Evolutionary conservation across 2,329 filamentous ascomycete species (phyloP).

Genomic region (Hypoxylon sp.): DNA sequence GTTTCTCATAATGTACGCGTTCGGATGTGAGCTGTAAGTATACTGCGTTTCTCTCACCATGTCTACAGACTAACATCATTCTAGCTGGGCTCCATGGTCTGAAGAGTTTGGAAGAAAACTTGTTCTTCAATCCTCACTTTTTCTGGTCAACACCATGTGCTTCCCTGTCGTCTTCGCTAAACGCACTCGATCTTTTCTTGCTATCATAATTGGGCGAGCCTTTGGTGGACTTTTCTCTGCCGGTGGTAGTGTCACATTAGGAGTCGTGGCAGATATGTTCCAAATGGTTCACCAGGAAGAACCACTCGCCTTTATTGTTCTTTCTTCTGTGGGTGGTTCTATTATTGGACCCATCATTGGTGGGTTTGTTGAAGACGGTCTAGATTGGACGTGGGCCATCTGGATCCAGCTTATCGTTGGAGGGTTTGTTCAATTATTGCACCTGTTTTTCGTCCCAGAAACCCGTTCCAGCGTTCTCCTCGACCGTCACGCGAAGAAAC

Average conservation of each 20-base stretch:
- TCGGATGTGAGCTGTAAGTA: conserved; percentile 70
- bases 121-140: conserved; percentile 65
- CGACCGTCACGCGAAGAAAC: conserved; percentile 69
- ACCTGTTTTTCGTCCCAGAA: conserved; percentile 70
- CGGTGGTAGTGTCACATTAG: conserved; percentile 75
- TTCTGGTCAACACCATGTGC: conserved; percentile 70
- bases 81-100: conserved; percentile 69
- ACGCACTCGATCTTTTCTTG: conserved; percentile 57
- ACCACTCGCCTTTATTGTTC: conserved; percentile 72
- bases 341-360: conserved; percentile 69
- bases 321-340: conserved; percentile 69
- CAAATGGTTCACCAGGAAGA: conserved; percentile 70
- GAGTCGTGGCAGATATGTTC: conserved; percentile 76
- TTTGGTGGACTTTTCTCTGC: conserved; percentile 71
- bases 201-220: conserved; percentile 61
- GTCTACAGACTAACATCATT: conserved; percentile 52
- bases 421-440: conserved; percentile 66
- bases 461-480: conserved; percentile 71
- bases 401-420: conserved; percentile 74
- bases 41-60: background rate
- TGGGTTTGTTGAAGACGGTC: conserved; percentile 64
- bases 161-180: conserved; percentile 61
- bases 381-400: conserved; percentile 72
- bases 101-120: conserved; percentile 69
- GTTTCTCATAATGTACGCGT: conserved; percentile 67